Conservation (phyloP, 495 filamentous ascomycete species). For the Penicillium mononematosum region DNA sequence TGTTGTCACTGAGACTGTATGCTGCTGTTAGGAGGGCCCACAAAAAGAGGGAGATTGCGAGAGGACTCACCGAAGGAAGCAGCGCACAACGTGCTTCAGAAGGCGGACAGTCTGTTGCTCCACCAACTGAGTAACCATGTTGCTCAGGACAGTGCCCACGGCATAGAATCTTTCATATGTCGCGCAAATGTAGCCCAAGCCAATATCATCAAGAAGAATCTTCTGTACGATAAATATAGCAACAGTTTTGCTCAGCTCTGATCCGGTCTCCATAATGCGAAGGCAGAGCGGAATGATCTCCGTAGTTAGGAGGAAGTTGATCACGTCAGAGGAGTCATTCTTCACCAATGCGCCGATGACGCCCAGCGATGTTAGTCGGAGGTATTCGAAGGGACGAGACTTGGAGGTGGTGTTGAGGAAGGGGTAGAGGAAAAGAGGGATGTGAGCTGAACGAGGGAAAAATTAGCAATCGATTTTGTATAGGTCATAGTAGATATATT, state of each 20-base stretch:
- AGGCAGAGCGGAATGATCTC: conserved; percentile 99
- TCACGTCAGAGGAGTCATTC: conserved; percentile 97
- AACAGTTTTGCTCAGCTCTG: conserved; percentile 97
- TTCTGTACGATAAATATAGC: conserved; percentile 99
- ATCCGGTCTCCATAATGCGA: conserved; percentile 98
- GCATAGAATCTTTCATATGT: conserved; percentile 99
- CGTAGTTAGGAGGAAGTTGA: conserved; percentile 97
- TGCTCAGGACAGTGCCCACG: conserved; percentile 94
- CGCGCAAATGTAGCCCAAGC: conserved; percentile 97
- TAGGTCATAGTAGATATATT: not conserved
- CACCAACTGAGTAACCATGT: conserved; percentile 96
- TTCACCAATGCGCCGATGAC: conserved; percentile 98
- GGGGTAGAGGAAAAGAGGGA: conserved; percentile 95
- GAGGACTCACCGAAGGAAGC: conserved; percentile 79
- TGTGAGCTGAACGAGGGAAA: conserved; percentile 67
- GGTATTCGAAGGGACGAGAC: conserved; percentile 95
- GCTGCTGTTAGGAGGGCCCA: conserved; percentile 19
- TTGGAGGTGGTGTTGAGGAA: conserved; percentile 99
- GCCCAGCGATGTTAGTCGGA: conserved; percentile 94
- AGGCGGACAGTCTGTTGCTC: conserved; percentile 96
- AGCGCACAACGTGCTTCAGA: conserved; percentile 96
- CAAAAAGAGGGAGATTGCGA: not conserved
- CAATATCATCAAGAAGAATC: conserved; percentile 94
- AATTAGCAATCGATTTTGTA: conserved; percentile 11
- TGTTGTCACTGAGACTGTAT: conserved; percentile 87